Evolutionary conservation across 2,329 filamentous ascomycete genomes (phyloP), one percentile per base, ranked within the genome.

Genomic region (Camillea tinctor): DNA sequence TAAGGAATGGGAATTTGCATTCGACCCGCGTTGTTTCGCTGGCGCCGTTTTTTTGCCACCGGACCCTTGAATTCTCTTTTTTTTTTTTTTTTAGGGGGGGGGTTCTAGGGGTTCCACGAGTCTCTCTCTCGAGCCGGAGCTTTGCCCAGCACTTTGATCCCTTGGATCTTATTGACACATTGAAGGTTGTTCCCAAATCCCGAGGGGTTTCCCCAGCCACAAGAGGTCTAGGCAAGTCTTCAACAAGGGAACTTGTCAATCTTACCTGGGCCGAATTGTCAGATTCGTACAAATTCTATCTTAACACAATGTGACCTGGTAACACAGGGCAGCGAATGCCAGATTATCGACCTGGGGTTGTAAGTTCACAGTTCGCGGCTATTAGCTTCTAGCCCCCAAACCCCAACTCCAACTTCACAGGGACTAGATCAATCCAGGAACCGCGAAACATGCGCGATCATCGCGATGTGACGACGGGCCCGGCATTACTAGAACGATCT

Each of bases 161-260:
- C 51, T 53, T 23, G 52, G 13, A 19, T 13, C 26, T 54, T 8
- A 36, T 54, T 44, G 50, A 51, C 19, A 24, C 15, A 51, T 19
- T 22, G 50, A 24, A 51, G 26, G 50, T 24, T 21, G 20, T 51
- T 60, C 54, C 63, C 63, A 60, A 56, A 58, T 61, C 60, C 56
- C 55, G 61, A 57, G 52, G 57, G 50, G 55, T 59, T 58, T 58
- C 60, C 69, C 66, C 70, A 72, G 71, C 71, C 71, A 71, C 71
- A 72, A 69, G 70, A 26, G 66, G 62, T 72, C 71, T 72, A 64
- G 71, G 66, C 70, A 62, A 59, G 69, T 56, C 69, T 69, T 61
- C 49, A 57, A 54, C 65, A 60, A 61, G 66, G 53, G 65, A 61
- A 59, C 55, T 52, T 61, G 56, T 62, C 57, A 59, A 63, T 59